Evolutionary conservation across 768 basidiomycete species (phyloP), one percentile per base, ranked within the genome.

Genomic region (Ramaria rubella): DNA sequence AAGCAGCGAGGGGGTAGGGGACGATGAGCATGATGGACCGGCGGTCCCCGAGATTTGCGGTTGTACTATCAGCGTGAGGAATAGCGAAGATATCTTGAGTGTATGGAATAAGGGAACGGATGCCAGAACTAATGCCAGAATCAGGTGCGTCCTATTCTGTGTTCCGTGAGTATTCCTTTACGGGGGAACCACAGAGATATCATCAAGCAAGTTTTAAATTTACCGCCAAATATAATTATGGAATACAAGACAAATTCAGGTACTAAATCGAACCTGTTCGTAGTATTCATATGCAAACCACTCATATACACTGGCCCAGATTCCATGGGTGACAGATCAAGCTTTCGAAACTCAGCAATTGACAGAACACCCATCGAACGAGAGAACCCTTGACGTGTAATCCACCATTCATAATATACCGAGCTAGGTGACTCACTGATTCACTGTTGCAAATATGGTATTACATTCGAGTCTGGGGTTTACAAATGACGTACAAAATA

Each of bases 171-270:
- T 7, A 19, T 38, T 46, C 31, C 49, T 56, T 46, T 61, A 48
- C 42, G 61, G 33, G 21, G 40, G 34, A 38, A 17, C 15, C 36
- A 38, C 61, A 94, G 93, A 68, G 91, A 94, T 63, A 87, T 85
- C 2, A 81, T 97, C 61, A 79, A 87, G 46, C 71, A 72, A 63
- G 82, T 91, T 14, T 78, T 97, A 46, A 81, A 83, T 67, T 76
- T 97, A 15, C 86, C 93, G 12, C 65, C 81, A 1, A 74, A 80
- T 19, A 94, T 92, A 1, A 79, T 85, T 59, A 89, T 95, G 83
- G 94, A 97, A 68, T 97, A 96, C 70, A 94, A 95, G 68, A 87
- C 91, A 9, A 95, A 95, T 70, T 92, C 87, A 59, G 90, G 90
- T 87, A 57, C 42, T 78, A 50, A 12, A 23, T 26, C 17, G n/a